Percentiles rank a stretch among this genome's conserved stretches.
These are phyloP conservation scores for Rhododendron molle DNA, from an alignment of 148 eudicot genomes.

Conservation along the genomic window DNA sequence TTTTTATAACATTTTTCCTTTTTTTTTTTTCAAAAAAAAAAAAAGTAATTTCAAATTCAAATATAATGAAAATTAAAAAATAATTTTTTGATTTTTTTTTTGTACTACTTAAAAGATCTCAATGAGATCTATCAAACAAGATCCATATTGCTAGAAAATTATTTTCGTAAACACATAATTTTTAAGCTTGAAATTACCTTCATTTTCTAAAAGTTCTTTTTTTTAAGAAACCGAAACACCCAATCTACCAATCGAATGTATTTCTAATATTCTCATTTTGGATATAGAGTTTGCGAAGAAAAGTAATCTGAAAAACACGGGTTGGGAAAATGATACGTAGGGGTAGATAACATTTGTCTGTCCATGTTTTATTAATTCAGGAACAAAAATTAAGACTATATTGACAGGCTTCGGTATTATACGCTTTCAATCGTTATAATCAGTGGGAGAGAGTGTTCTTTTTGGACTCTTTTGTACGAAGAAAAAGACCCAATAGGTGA, in stretches of 20 bases:
- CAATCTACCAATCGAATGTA: neutral
- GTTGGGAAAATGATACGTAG: neutral
- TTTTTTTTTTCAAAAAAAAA: too few relatives aligned
- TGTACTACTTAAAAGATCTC: too few relatives aligned
- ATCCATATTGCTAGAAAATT: too few relatives aligned
- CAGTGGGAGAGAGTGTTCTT: neutral
- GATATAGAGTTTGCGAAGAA: neutral
- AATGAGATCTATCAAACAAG: too few relatives aligned
- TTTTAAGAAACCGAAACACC: too few relatives aligned
- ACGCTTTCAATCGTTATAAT: neutral
- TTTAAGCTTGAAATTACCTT: too few relatives aligned
- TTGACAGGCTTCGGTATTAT: neutral
- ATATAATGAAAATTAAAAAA: too few relatives aligned
- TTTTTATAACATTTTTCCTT: too few relatives aligned
- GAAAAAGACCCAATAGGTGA: neutral
- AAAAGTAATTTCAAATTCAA: too few relatives aligned
- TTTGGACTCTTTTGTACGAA: neutral
- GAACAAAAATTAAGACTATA: neutral
- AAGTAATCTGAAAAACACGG: neutral
- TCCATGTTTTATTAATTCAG: neutral
- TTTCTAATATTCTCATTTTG: neutral
- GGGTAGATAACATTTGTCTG: neutral
- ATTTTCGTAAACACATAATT: too few relatives aligned
- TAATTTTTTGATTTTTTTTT: too few relatives aligned
- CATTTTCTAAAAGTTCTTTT: too few relatives aligned